These are phyloP conservation scores for Salix dunnii DNA, from an alignment of 345 rosid genomes.

Conservation along the genomic window DNA sequence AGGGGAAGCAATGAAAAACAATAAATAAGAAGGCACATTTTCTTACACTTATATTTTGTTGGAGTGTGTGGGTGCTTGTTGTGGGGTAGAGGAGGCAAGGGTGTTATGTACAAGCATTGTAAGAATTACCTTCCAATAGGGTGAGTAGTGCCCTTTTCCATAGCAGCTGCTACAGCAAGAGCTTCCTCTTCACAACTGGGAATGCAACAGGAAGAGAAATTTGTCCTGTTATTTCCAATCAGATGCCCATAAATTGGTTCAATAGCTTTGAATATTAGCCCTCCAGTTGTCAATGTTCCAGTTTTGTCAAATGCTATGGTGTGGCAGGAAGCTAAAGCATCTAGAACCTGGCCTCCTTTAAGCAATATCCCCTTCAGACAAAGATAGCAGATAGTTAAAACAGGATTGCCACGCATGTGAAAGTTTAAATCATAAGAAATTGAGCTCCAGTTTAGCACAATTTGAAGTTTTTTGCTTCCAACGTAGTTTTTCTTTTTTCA, in stretches of 20 bases:
- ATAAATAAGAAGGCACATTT: background rate
- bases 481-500: background rate
- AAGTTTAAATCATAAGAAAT: background rate
- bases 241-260: constrained; percentile 92
- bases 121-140: constrained; percentile 88
- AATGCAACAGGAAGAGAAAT: constrained; percentile 53
- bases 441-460: background rate
- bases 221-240: constrained; percentile 25
- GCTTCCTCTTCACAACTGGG: constrained; percentile 97
- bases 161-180: constrained; percentile 97
- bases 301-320: constrained; percentile 98
- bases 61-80: too few species aligned
- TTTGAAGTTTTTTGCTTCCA: background rate
- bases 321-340: constrained; percentile 89
- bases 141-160: constrained; percentile 99
- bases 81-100: too few species aligned
- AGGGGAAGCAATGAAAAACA: background rate
- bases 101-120: too few species aligned
- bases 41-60: background rate
- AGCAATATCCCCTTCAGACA: constrained; percentile 78
- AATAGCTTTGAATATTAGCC: constrained; percentile 85
- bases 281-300: constrained; percentile 95
- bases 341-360: constrained; percentile 92
- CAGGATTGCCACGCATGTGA: background rate
- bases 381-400: constrained; percentile 10